A percentile compares a stretch with the other conserved stretches of the same genome.
Conservation (phyloP, 768 basidiomycete species). For the Hortiboletus flavorubellus region DNA sequence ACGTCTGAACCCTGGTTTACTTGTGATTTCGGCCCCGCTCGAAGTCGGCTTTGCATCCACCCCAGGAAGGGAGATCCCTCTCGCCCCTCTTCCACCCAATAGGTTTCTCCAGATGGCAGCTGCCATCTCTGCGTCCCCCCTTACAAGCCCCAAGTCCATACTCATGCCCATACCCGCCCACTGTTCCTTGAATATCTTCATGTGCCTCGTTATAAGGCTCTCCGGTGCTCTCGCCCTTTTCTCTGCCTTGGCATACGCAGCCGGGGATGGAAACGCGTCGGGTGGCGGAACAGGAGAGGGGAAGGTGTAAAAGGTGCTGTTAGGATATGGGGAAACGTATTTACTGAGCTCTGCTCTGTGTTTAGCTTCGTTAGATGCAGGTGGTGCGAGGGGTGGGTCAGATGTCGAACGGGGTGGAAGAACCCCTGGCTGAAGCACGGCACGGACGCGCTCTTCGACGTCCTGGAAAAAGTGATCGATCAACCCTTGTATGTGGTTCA, state of each 20-base stretch:
- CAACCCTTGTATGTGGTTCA: conserved; percentile 71
- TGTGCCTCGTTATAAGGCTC: conserved; percentile 74
- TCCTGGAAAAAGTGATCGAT: conserved; percentile 96
- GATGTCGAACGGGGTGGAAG: conserved; percentile 22
- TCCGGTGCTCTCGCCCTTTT: conserved; percentile 60
- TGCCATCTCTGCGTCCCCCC: conserved; percentile 80
- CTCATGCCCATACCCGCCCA: conserved; percentile 81
- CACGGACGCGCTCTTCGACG: conserved; percentile 84
- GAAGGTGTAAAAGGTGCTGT: conserved; percentile 26
- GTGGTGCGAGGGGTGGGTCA: conserved; percentile 12
- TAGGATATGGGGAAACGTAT: conserved; percentile 22
- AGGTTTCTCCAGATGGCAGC: conserved; percentile 90
- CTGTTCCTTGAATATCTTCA: conserved; percentile 91
- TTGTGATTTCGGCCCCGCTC: conserved; percentile 3
- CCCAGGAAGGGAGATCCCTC: conserved; percentile 49
- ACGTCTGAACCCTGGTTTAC: conserved; percentile 44
- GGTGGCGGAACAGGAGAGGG: conserved; percentile 24
- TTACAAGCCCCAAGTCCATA: conserved; percentile 73
- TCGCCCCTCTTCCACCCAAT: conserved; percentile 79
- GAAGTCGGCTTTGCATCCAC: conserved; percentile 5
- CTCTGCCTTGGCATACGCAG: conserved; percentile 28
- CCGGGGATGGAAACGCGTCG: conserved; percentile 26
- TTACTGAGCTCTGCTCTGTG: conserved; percentile 23
- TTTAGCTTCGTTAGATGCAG: not conserved
- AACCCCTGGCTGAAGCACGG: conserved; percentile 62